Conservation (phyloP, 2,329 filamentous ascomycete species). For the Grosmannia penicillata region DNA sequence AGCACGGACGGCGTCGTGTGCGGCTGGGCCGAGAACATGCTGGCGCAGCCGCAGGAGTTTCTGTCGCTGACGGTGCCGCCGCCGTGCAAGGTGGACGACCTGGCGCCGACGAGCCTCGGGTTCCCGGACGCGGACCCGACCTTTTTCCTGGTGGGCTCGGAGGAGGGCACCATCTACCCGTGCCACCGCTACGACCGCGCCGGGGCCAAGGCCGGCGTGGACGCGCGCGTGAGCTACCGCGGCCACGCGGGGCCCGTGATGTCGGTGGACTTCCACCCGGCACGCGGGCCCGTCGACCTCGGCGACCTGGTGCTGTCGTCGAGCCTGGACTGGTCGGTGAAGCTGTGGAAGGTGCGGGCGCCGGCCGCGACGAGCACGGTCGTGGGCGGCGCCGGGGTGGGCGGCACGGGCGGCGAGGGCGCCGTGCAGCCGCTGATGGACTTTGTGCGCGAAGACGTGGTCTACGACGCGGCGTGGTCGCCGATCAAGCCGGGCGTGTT, state of each 20-base stretch:
- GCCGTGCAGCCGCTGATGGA: constrained; percentile 65
- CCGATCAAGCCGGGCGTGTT: constrained; percentile 90
- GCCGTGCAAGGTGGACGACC: constrained; percentile 82
- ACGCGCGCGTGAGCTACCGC: constrained; percentile 73
- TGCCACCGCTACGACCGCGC: constrained; percentile 96
- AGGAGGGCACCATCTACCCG: constrained; percentile 91
- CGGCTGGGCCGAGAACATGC: constrained; percentile 95
- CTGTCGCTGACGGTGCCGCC: constrained; percentile 76
- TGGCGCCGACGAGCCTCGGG: constrained; percentile 85
- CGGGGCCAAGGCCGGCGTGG: constrained; percentile 90
- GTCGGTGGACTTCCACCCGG: constrained; percentile 90
- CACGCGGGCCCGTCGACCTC: constrained; percentile 81
- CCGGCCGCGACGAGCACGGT: constrained; percentile 54
- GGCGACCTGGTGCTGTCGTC: constrained; percentile 88
- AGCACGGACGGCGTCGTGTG: constrained; percentile 95
- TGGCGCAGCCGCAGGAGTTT: constrained; percentile 89
- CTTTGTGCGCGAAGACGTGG: constrained; percentile 85
- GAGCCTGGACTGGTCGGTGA: constrained; percentile 92
- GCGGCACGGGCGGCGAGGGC: constrained; percentile 24
- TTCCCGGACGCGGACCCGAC: constrained; percentile 94
- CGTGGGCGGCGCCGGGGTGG: constrained; percentile 14
- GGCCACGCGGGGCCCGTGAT: constrained; percentile 91
- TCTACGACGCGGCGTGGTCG: constrained; percentile 94
- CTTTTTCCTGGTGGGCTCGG: constrained; percentile 91
- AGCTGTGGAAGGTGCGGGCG: constrained; percentile 86